Conservation (phyloP, 2,329 filamentous ascomycete species). For the Microdochium bolleyi region DNA sequence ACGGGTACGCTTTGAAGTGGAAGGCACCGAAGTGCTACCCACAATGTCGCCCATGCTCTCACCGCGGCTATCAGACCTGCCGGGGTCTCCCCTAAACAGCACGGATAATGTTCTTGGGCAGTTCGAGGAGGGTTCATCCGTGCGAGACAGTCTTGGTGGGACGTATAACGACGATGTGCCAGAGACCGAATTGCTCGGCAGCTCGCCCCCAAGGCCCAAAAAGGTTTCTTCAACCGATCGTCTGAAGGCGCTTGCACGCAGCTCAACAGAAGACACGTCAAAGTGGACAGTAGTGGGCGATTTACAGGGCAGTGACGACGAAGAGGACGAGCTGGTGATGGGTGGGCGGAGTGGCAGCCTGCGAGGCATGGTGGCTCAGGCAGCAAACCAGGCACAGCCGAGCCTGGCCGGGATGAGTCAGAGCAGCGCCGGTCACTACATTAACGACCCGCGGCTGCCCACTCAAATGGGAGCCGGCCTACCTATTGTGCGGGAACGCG, state of each 20-base stretch:
- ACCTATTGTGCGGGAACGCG: slow-evolving; percentile 5
- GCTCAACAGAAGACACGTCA: slow-evolving; percentile 41
- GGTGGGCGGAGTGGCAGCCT: slow-evolving; percentile 8
- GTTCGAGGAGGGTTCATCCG: neutral
- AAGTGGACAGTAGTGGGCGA: slow-evolving; percentile 40
- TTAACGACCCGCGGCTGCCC: slow-evolving; percentile 10
- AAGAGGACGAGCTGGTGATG: slow-evolving; percentile 21
- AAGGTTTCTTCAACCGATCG: slow-evolving; percentile 49
- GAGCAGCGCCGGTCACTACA: slow-evolving; percentile 4
- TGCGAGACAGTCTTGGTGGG: slow-evolving; percentile 15
- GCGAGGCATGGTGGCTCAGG: slow-evolving; percentile 3
- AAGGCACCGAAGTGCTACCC: slow-evolving; percentile 51
- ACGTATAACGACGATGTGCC: slow-evolving; percentile 26
- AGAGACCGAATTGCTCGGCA: slow-evolving; percentile 13
- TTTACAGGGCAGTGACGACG: slow-evolving; percentile 15
- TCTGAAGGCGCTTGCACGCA: slow-evolving; percentile 41
- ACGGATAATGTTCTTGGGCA: slow-evolving; percentile 11
- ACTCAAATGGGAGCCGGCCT: slow-evolving; percentile 5
- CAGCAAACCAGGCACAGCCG: slow-evolving; percentile 2
- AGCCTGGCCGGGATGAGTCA: slow-evolving; percentile 1
- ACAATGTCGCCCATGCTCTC: slow-evolving; percentile 43
- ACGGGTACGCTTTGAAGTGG: slow-evolving; percentile 54
- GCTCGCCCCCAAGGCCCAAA: slow-evolving; percentile 32
- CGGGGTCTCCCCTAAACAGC: slow-evolving; percentile 21
- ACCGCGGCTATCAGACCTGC: slow-evolving; percentile 17